Evolutionary conservation across 768 basidiomycete species (phyloP).

Genomic region (Tephrocybe sp.): DNA sequence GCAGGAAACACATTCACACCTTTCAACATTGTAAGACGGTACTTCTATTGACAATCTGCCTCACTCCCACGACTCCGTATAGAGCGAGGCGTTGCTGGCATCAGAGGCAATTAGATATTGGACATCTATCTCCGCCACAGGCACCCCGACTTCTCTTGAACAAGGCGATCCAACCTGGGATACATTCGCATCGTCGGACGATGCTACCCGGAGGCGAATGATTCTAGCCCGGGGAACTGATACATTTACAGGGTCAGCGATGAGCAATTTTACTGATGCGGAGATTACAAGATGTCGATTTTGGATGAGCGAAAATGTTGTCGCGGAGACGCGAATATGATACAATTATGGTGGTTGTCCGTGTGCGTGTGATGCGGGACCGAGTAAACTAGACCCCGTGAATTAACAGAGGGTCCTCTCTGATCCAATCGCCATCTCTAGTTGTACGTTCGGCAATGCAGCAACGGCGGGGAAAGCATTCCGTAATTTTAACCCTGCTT

Average conservation of each 20-base stretch:
- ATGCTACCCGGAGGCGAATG: no score
- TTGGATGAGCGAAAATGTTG: constrained; percentile 40
- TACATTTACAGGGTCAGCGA: constrained; percentile 22
- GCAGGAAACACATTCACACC: no score
- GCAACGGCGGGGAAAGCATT: neutral
- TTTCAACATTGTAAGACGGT: no score
- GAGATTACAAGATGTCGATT: constrained; percentile 37
- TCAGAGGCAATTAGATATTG: constrained; percentile 42
- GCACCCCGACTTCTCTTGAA: no score
- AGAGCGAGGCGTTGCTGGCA: constrained; percentile 39
- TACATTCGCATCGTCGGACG: no score
- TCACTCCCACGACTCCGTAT: neutral
- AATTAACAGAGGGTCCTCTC: neutral
- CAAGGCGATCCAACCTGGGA: no score
- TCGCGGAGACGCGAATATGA: constrained; percentile 32
- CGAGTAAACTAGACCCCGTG: no score
- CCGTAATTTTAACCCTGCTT: neutral
- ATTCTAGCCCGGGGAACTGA: no score
- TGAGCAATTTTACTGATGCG: constrained; percentile 28
- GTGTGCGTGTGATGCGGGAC: neutral
- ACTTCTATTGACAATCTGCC: no score
- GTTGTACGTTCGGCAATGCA: neutral
- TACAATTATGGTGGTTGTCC: neutral
- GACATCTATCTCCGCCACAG: constrained; percentile 40
- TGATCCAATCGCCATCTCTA: neutral